These are phyloP conservation scores for Eragrostis curvula DNA, from an alignment of 176 grass and related monocot genomes.

Conservation along the genomic window DNA sequence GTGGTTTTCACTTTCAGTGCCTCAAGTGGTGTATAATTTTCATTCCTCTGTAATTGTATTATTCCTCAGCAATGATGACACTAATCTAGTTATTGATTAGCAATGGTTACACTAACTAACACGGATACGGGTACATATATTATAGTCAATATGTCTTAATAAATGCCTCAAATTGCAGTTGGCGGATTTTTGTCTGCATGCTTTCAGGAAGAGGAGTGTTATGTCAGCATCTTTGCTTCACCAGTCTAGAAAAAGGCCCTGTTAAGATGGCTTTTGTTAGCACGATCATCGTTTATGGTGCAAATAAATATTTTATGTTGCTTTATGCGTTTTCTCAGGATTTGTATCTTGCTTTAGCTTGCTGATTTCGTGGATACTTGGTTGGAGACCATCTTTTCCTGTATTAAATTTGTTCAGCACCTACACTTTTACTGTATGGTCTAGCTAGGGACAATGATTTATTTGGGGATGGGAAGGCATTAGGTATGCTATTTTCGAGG, in stretches of 20 bases:
- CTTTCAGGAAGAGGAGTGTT: slow-evolving; percentile 32
- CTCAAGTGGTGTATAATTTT: neutral
- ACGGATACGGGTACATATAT: slow-evolving; percentile 12
- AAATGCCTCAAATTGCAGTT: slow-evolving; percentile 36
- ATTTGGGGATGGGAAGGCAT: slow-evolving; percentile 29
- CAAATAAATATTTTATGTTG: slow-evolving; percentile 3
- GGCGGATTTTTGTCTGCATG: slow-evolving; percentile 46
- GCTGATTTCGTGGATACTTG: slow-evolving; percentile 35
- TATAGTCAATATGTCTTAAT: slow-evolving; percentile 12
- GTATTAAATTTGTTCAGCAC: slow-evolving; percentile 30
- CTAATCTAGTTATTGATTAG: slow-evolving; percentile 31
- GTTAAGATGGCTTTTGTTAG: slow-evolving; percentile 26
- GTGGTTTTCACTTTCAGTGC: neutral
- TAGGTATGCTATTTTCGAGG: slow-evolving; percentile 17
- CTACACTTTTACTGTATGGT: slow-evolving; percentile 29
- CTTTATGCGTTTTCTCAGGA: slow-evolving; percentile 38
- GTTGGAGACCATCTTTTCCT: slow-evolving; percentile 34
- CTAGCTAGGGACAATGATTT: slow-evolving; percentile 15
- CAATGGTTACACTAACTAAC: slow-evolving; percentile 26
- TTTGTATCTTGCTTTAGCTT: slow-evolving; percentile 23
- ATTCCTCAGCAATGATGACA: slow-evolving; percentile 20
- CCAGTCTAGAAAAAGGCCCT: slow-evolving; percentile 12
- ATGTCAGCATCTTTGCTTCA: slow-evolving; percentile 28
- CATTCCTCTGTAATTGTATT: slow-evolving; percentile 2
- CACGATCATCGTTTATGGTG: slow-evolving; percentile 18